Base-by-base conservation (phyloP, 2,329 filamentous ascomycete genomes). In the Microcyclospora pomicola region DNA sequence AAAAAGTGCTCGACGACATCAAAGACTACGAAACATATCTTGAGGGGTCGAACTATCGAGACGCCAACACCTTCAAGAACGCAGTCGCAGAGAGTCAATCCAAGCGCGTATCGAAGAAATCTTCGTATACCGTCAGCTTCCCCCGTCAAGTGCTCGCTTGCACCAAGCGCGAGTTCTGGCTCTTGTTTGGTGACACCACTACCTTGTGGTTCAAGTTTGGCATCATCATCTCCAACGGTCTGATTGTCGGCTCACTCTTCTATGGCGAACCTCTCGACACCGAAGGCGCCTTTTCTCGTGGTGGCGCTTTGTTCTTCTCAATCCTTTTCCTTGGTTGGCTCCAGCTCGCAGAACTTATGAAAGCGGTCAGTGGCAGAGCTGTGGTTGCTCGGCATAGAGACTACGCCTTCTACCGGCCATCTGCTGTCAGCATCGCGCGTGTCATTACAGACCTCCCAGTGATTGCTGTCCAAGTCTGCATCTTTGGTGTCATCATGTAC, bases 171-270 rank as follows among this genome's bases (percentile, higher is more conserved):
- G 82, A 91, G 58, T 77, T 84, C 42, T 86, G 82, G 79, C 70
- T 92, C 24, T 72, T 86, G 19, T 72, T 73, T 53, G 82, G 82
- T 30, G 82, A 92, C 59, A 77, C 71, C 42, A 77, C 76, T 1
- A 80, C 81, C 0, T 67, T 91, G 1, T 79, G 77, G 56, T 88
- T 82, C 31, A 91, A 88, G 48, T 69, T 81, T 42, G 81, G 85
- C 59, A 84, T 85, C 54, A 82, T 86, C 49, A 60, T 88, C 40
- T 71, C 78, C 40, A 82, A 83, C 55, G 72, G 61, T 39, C 67
- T 92, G 9, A 82, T 92, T 43, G 77, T 87, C 38, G 80, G 82
- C 2, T 83, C 79, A 2, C 66, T 91, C 13, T 91, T 91, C 61
- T 83, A 85, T 50, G 82, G 74, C 10, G 66, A 77, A 52, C 61